Base-by-base conservation (phyloP, 2,329 filamentous ascomycete species). In the Trichophyton mentagrophytes region DNA sequence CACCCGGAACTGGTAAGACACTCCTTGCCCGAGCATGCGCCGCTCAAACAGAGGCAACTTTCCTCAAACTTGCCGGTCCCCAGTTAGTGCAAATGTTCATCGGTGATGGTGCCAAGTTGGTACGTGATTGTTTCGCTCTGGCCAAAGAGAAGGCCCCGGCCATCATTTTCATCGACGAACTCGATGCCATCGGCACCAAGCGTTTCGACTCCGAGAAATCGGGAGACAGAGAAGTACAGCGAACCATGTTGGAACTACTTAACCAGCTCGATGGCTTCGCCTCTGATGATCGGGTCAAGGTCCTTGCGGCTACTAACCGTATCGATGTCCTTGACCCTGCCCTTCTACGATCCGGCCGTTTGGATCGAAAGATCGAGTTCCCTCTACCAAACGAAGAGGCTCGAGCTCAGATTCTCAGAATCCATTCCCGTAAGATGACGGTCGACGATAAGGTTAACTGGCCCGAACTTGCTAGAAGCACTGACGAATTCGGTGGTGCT, bases 11-110 rank as follows among this genome's bases (percentile, higher is more conserved):
- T 17, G 76, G 76, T 67, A 78, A 78, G 65, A 78, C 76, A 20
- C 74, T 78, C 11, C 84, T 99, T 63, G 93, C 93, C 64, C 86
- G 93, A 79, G 93, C 93, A 63, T 99, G 93, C 74, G 93, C 93
- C 3, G 93, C 93, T 57, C 93, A 99, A 78, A 97, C 93, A 63
- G 93, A 99, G 67, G 93, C 93, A 65, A 99, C 93, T 25, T 99
- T 99, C 81, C 85, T 99, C 72, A 99, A 99, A 77, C 88, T 99
- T 61, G 93, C 93, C 63, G 93, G 93, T 58, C 93, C 95, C 3
- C 93, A 99, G 77, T 85, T 99, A 44, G 93, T 99, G 33, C 93
- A 99, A 75, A 99, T 97, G 93, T 99, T 97, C 74, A 99, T 99
- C 46, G 93, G 93, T 73, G 95, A 99, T 67, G 93, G 93, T 70